These are phyloP conservation scores for Aspergillus ostianus DNA, from an alignment of 495 filamentous ascomycete species.

Conservation along the genomic window DNA sequence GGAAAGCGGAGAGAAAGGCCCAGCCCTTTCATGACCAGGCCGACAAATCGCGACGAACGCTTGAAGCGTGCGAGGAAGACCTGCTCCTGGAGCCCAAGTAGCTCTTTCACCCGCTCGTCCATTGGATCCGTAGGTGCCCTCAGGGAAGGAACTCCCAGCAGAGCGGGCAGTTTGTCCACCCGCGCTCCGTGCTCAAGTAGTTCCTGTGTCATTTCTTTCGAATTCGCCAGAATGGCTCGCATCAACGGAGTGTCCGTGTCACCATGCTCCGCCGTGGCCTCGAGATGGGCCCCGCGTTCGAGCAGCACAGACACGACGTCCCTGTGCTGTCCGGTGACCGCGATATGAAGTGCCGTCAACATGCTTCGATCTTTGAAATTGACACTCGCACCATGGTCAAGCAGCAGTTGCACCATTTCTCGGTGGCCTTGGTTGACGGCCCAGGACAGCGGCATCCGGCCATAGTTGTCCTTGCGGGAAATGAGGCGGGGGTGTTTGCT, in stretches of 20 bases:
- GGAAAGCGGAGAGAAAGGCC: slow-evolving; percentile 23
- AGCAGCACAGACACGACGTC: slow-evolving; percentile 29
- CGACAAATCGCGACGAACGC: slow-evolving; percentile 19
- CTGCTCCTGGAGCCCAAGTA: slow-evolving; percentile 25
- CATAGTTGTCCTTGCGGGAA: slow-evolving; percentile 12
- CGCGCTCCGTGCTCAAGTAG: slow-evolving; percentile 6
- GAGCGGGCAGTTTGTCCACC: slow-evolving; percentile 20
- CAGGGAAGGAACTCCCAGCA: slow-evolving; percentile 21
- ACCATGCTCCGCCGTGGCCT: slow-evolving; percentile 21
- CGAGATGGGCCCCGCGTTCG: slow-evolving; percentile 20
- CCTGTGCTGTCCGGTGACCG: slow-evolving; percentile 28
- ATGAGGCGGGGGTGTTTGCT: slow-evolving; percentile 20
- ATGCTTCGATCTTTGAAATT: slow-evolving; percentile 29
- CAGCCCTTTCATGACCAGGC: slow-evolving; percentile 24
- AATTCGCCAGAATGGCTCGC: slow-evolving; percentile 25
- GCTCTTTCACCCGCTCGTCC: slow-evolving; percentile 24
- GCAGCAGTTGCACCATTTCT: slow-evolving; percentile 30
- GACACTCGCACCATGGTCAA: slow-evolving; percentile 29
- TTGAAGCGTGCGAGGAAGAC: slow-evolving; percentile 21
- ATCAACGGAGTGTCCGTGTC: slow-evolving; percentile 24
- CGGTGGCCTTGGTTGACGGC: slow-evolving; percentile 20
- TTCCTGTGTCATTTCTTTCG: slow-evolving; percentile 16
- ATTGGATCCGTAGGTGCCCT: slow-evolving; percentile 20
- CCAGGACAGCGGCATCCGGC: slow-evolving; percentile 3
- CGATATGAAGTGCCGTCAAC: slow-evolving; percentile 29